A percentile compares a stretch with the other conserved stretches of the same genome.
phyloP scores from a whole-genome alignment of 2,329 filamentous ascomycete species.

The Lasiodiplodia sp. region DNA sequence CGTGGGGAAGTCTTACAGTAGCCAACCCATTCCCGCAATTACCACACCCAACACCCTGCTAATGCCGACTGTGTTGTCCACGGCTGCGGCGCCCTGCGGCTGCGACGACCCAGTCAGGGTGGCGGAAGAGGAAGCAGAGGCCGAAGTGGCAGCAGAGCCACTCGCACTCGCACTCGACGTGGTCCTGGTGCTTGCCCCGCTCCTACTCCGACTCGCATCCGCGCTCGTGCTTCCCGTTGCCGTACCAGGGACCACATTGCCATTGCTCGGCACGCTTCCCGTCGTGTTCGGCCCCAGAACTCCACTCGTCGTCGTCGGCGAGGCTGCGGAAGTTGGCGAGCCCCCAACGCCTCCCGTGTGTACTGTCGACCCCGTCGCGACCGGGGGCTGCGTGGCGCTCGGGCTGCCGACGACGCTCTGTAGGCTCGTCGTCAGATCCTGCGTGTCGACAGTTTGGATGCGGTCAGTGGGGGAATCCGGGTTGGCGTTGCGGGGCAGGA shows the following conservation, averaged over 20 bases:
- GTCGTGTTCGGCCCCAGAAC: constrained; percentile 20
- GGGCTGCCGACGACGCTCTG: not conserved
- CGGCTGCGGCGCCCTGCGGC: constrained; percentile 1
- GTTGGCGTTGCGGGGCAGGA: not conserved
- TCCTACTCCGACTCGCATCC: not conserved
- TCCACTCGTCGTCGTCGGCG: constrained; percentile 3
- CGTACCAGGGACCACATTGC: constrained; percentile 15
- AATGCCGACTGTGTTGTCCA: not conserved
- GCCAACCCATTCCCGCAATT: not conserved
- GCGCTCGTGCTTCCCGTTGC: not conserved
- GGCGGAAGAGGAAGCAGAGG: constrained; percentile 1
- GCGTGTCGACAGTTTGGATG: constrained; percentile 5
- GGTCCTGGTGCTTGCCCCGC: not conserved
- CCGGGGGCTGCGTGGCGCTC: not conserved
- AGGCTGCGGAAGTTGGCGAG: not conserved
- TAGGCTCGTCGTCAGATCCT: not conserved
- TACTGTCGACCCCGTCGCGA: constrained; percentile 10
- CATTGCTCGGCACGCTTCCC: constrained; percentile 17
- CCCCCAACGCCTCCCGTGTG: constrained; percentile 17
- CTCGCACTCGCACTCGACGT: not conserved
- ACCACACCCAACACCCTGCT: constrained; percentile 7
- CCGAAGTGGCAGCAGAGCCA: not conserved
- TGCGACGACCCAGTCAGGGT: not conserved
- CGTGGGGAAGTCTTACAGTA: not conserved
- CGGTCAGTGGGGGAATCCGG: not conserved